Evolutionary conservation across 1,284 basidiomycete genomes (phyloP), one percentile per base, ranked within the genome.

Genomic region (Phenoliferia sp.): DNA sequence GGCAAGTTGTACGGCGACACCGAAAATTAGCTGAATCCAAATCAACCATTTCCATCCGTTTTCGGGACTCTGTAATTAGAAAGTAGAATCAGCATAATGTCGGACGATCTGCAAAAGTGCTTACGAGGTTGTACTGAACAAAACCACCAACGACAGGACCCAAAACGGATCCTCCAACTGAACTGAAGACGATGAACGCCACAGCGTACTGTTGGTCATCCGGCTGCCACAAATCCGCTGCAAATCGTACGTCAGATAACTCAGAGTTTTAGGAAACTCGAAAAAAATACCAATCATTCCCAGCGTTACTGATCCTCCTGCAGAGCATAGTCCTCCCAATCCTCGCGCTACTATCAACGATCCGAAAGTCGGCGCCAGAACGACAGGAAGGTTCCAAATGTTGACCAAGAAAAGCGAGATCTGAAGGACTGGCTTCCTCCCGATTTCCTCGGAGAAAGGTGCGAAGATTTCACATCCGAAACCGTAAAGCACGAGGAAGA

Each of bases 11-110:
- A 80, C 78, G 34, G 69, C 74, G 28, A 72, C 78, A 26, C 80
- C 80, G 57, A 80, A 78, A 68, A 80, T 79, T 48, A 81, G 75
- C 72, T 81, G 80, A 4, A 76, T 63, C 80, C 80, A 81, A 69
- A 79, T 79, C 63, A 77, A 77, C 79, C 80, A 80, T 26, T 57
- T 33, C 26, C 26, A 57, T 28, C 10, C 55, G 17, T 31, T 57
- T 16, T 72, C 62, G 39, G 39, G 39, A 22, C 39, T 44, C n/a
- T n/a, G n/a, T n/a, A n/a, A n/a, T n/a, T n/a, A n/a, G n/a, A n/a
- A n/a, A n/a, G n/a, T n/a, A n/a, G 71, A 17, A 50, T 65, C 55
- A 35, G 72, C 65, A n/a, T 68, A 70, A 9, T 15, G 39, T 12
- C 12, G 39, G 39, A 44, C 12, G 22, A 22, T 44, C 39, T 66